Base-by-base conservation (phyloP, 2,329 filamentous ascomycete species). In the Talaromyces sp. region DNA sequence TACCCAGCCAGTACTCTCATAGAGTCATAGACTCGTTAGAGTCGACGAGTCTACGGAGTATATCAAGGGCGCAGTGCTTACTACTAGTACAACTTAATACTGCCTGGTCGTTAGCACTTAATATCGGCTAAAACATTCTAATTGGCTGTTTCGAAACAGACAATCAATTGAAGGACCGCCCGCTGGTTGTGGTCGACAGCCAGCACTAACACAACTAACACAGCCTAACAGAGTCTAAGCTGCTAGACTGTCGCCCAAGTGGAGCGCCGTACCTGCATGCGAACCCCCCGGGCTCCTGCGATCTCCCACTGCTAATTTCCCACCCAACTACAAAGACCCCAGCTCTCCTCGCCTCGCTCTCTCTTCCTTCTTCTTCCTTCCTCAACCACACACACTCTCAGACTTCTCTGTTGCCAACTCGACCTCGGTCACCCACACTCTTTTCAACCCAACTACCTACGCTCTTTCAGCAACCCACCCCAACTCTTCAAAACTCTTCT, bases 381-480 rank as follows among this genome's bases (percentile, higher is more conserved):
- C 29, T 34, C 59, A 58, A 22, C 19, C 66, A 67, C 49, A 63
- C 36, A 27, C 69, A 67, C 72, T 68, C 71, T 74, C 71, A 56
- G 53, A 56, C 53, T 56, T 73, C 73, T 71, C 72, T 72, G 74
- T 72, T 71, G 68, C 71, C 69, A 72, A 71, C 72, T 77, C 73
- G 78, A 79, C 78, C 76, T 77, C 78, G 78, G 78, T 80, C 77
- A 73, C 76, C 74, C 67, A 70, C 77, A 78, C 71, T 79, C 77
- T 79, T 78, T 79, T 72, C 72, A 77, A 75, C 74, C 73, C 72
- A 78, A 76, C 75, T 75, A 74, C 68, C 67, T 64, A 72, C 71
- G 64, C 70, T 71, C 71, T 73, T 72, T 67, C 66, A 66, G 68
- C 69, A 69, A 71, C 70, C 65, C 68, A 69, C 70, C 70, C 72